These are phyloP conservation scores for Aureobasidium sp. DNA, from an alignment of 2,329 filamentous ascomycete species.

Conservation along the genomic window DNA sequence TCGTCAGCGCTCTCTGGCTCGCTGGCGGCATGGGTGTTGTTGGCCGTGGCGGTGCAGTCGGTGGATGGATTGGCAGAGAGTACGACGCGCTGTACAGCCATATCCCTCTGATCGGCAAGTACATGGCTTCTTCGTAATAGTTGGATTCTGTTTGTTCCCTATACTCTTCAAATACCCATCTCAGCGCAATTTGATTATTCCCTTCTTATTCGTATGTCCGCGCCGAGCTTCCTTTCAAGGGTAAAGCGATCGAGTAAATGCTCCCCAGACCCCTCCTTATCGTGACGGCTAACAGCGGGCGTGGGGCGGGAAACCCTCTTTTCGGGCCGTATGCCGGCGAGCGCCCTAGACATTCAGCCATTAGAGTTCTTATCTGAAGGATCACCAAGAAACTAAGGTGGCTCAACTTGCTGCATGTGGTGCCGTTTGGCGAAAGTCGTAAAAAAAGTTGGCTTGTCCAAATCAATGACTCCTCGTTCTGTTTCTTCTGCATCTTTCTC, in stretches of 20 bases:
- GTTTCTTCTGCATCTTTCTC: neutral
- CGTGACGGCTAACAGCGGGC: neutral
- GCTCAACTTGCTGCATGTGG: constrained; percentile 9
- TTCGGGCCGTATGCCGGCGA: neutral
- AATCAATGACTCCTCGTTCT: neutral
- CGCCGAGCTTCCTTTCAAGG: neutral
- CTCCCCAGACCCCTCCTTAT: constrained; percentile 1
- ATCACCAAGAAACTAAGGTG: constrained; percentile 10
- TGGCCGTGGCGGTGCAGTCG: constrained; percentile 59
- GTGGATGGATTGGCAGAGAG: constrained; percentile 72
- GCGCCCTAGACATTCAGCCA: neutral
- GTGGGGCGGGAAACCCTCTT: neutral
- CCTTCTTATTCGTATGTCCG: neutral
- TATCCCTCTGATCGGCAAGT: constrained; percentile 51
- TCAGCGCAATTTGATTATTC: neutral
- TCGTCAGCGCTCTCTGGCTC: constrained; percentile 65
- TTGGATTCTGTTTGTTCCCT: neutral
- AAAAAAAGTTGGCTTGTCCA: neutral
- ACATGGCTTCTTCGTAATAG: constrained; percentile 28
- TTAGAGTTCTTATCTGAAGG: constrained; percentile 10
- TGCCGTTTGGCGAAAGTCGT: neutral
- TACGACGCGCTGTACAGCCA: constrained; percentile 68
- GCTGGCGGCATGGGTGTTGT: constrained; percentile 74
- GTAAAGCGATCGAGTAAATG: constrained; percentile 4
- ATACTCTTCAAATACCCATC: constrained; percentile 1